Evolutionary conservation across 2,329 filamentous ascomycete species (phyloP).

Genomic region (Cladophialophora psammophila): DNA sequence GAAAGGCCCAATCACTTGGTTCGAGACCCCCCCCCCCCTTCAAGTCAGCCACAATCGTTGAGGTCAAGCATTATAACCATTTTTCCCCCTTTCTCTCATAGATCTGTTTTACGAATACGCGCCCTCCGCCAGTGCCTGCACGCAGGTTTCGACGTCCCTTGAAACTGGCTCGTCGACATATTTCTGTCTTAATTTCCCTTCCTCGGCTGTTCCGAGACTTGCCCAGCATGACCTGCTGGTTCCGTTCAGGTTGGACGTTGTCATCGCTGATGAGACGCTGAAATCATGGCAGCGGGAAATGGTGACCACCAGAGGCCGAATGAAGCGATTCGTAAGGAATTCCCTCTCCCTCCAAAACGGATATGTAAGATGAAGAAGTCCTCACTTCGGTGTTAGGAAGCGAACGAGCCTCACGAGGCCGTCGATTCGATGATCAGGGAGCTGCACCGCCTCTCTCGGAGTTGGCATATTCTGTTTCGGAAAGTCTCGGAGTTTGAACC

Average conservation of each 20-base stretch:
- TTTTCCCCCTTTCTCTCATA: background rate
- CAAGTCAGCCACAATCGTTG: no score
- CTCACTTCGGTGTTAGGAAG: conserved; percentile 3
- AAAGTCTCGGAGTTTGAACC: conserved; percentile 15
- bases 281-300: conserved; percentile 13
- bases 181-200: conserved; percentile 15
- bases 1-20: conserved; percentile 4
- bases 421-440: conserved; percentile 10
- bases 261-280: conserved; percentile 10
- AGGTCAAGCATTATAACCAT: background rate
- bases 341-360: background rate
- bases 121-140: conserved; percentile 1
- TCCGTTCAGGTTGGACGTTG: conserved; percentile 9
- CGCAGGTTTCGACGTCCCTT: background rate
- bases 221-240: background rate
- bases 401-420: conserved; percentile 2
- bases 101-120: conserved; percentile 18
- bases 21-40: background rate
- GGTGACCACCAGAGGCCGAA: background rate
- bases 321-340: conserved; percentile 12
- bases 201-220: background rate
- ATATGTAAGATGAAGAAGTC: background rate
- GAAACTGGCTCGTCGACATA: conserved; percentile 3
- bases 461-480: conserved; percentile 13
- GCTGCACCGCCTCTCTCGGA: conserved; percentile 2